Percentiles rank a stretch among this genome's conserved stretches.
phyloP scores from a whole-genome alignment of 345 rosid genomes.

The Anastatica hierochuntica region DNA sequence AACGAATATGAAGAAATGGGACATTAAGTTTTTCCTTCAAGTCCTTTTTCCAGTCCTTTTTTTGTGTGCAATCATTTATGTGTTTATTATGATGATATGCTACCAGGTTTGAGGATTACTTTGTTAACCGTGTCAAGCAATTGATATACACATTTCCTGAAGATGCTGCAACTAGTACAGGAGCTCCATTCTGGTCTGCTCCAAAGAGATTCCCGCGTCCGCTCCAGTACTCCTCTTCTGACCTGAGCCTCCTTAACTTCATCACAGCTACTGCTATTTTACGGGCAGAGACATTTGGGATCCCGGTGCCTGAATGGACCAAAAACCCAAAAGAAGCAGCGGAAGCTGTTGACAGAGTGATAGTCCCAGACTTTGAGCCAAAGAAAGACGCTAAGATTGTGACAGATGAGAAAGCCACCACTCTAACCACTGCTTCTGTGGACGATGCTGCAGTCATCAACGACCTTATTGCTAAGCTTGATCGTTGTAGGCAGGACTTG shows the following conservation, averaged over 20 bases:
- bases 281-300: constrained; percentile 77
- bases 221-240: constrained; percentile 51
- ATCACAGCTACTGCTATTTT: constrained; percentile 61
- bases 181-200: constrained; percentile 73
- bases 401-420: constrained; percentile 58
- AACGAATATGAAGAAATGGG: background rate
- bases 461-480: constrained; percentile 40
- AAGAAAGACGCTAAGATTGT: constrained; percentile 50
- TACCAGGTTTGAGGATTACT: constrained; percentile 83
- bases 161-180: constrained; percentile 63
- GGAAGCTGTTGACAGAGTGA: constrained; percentile 47
- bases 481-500: constrained; percentile 32
- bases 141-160: constrained; percentile 75
- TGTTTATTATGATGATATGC: constrained; percentile 5
- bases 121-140: constrained; percentile 73
- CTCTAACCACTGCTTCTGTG: constrained; percentile 30
- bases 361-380: constrained; percentile 60
- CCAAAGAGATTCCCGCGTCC: constrained; percentile 65
- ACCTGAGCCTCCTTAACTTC: constrained; percentile 64
- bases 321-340: constrained; percentile 42
- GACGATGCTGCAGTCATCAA: constrained; percentile 50
- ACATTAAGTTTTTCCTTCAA: background rate
- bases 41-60: background rate
- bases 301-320: constrained; percentile 69
- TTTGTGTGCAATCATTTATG: background rate